phyloP scores from a whole-genome alignment of 2,329 filamentous ascomycete species.

The Pseudocercospora ulei region DNA sequence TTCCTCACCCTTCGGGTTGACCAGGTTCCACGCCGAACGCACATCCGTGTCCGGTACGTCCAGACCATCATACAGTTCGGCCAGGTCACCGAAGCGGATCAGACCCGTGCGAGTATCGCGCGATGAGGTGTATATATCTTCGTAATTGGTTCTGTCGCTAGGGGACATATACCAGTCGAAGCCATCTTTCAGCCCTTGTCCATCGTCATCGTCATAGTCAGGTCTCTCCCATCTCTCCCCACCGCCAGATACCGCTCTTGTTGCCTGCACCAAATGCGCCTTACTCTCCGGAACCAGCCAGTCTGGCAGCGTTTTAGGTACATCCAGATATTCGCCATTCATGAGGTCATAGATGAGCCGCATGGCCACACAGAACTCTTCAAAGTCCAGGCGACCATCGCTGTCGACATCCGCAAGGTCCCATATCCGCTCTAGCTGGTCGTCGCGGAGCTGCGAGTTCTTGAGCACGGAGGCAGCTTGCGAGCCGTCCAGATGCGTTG shows the following conservation, averaged over 20 bases:
- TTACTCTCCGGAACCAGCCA: slow-evolving; percentile 97
- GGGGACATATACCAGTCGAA: slow-evolving; percentile 99
- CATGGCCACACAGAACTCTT: slow-evolving; percentile 99
- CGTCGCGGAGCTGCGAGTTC: slow-evolving; percentile 61
- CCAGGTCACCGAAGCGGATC: slow-evolving; percentile 59
- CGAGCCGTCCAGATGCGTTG: slow-evolving; percentile 55
- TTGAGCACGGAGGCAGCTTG: slow-evolving; percentile 63
- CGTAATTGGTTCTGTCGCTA: slow-evolving; percentile 81
- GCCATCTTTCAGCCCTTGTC: slow-evolving; percentile 77
- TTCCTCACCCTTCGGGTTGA: slow-evolving; percentile 76
- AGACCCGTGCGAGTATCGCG: slow-evolving; percentile 71
- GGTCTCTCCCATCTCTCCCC: slow-evolving; percentile 76
- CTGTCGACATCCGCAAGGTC: slow-evolving; percentile 95
- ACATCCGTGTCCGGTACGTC: slow-evolving; percentile 68
- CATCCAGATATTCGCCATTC: slow-evolving; percentile 85
- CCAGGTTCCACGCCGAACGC: slow-evolving; percentile 88
- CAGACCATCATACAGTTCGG: slow-evolving; percentile 74
- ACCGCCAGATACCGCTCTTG: slow-evolving; percentile 64
- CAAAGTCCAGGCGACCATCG: slow-evolving; percentile 95
- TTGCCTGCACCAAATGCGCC: slow-evolving; percentile 78
- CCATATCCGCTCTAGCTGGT: slow-evolving; percentile 94
- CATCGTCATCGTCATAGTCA: slow-evolving; percentile 68
- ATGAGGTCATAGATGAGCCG: slow-evolving; percentile 93
- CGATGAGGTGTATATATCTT: slow-evolving; percentile 92
- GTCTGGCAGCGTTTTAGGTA: slow-evolving; percentile 77